Evolutionary conservation across 2,329 filamentous ascomycete species (phyloP).

Genomic region (Monilinia vaccinii-corymbosi): DNA sequence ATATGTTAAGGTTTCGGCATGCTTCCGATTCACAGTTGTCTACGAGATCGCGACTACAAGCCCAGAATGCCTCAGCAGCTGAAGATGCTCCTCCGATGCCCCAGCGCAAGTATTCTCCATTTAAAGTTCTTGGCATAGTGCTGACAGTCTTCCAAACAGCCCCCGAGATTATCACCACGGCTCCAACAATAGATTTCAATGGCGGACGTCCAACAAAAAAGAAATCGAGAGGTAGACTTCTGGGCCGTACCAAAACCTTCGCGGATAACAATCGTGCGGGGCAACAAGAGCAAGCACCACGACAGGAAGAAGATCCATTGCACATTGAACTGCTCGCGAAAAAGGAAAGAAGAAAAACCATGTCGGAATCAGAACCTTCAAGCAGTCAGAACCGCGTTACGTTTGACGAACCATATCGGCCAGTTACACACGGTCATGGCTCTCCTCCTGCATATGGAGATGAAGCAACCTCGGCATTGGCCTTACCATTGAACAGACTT

Average conservation of each 20-base stretch:
- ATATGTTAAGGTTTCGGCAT: constrained; percentile 76
- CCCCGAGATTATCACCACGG: constrained; percentile 80
- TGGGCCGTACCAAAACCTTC: constrained; percentile 35
- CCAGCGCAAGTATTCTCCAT: constrained; percentile 40
- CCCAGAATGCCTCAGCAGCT: constrained; percentile 31
- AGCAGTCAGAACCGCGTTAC: constrained; percentile 39
- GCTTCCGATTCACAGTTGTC: constrained; percentile 88
- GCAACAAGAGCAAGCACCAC: constrained; percentile 13
- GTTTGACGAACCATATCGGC: constrained; percentile 51
- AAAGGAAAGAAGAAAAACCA: constrained; percentile 36
- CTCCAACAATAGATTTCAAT: constrained; percentile 62
- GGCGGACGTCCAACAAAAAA: constrained; percentile 43
- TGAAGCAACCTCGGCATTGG: constrained; percentile 51
- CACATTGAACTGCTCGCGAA: constrained; percentile 25
- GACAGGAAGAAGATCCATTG: constrained; percentile 11
- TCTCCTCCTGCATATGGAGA: constrained; percentile 51
- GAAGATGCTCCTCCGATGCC: constrained; percentile 46
- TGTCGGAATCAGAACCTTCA: constrained; percentile 28
- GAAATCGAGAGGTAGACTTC: constrained; percentile 44
- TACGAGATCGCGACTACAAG: constrained; percentile 61
- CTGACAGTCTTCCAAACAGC: constrained; percentile 33
- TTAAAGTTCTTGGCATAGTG: background rate
- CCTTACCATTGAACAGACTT: constrained; percentile 53
- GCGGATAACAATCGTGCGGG: constrained; percentile 9
- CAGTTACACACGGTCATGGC: constrained; percentile 33